Evolutionary conservation across 345 rosid species (phyloP), one percentile per base, ranked within the genome.

Genomic region (Physaria fendleri): DNA sequence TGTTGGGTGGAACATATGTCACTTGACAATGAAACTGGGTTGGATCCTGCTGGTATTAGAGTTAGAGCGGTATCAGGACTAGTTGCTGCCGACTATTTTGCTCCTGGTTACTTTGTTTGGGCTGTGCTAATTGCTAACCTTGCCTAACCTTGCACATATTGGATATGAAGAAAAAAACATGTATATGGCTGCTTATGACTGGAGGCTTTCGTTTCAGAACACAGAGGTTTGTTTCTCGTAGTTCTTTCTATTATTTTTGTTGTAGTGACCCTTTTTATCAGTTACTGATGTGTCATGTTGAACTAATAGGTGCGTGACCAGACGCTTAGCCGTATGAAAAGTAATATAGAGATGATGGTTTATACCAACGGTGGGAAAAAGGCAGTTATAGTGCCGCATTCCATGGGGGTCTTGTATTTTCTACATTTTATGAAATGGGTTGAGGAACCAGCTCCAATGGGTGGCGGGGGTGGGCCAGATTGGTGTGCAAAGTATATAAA

Each of bases 351-450:
- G 67, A 68, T 83, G 72, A 73, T 90, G 90, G 97, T 89, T 62
- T 79, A 87, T 17, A 85, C 90, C 25, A 90, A 75, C 45, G 87
- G 90, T 43, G 96, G 92, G 5, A 79, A 76, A 29, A 93, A 83
- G 63, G 99, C 89, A 4, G 97, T 93, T 42, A 79, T 84, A 42
- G 70, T 93, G 74, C 99, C 99, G 2, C 99, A 90, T 75, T 90
- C 99, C 38, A 93, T 93, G 99, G 99, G 99, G 47, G 99, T 72
- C 61, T 66, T 87, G 59, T 90, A 90, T 75, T 85, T 93, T 62
- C 79, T 85, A 23, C 99, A 93, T 70, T 93, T 93, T 69, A 87
- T 93, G 96, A 93, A 93, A 72, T 93, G 99, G 99, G 97, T 93
- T 4, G 99, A 93, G 79, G 82, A 92, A 66, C 99, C 99, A 18